Conservation (phyloP, 169 alveolate genomes). For the Cryptosporidium parvum region DNA sequence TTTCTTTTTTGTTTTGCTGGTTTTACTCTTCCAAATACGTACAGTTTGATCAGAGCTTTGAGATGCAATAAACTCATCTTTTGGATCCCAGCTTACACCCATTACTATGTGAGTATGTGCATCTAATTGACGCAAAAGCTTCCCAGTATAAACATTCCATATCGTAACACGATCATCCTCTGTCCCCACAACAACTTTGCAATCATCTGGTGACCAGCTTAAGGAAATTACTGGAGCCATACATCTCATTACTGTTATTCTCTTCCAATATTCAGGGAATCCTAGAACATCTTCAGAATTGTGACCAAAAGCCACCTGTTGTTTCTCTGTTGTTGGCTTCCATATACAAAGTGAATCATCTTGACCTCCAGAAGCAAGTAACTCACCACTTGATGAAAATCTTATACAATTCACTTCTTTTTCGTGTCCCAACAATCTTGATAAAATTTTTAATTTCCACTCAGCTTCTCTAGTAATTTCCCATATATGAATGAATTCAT, state of each 20-base stretch:
- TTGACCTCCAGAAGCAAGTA: conserved; percentile 91
- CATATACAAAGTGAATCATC: conserved; percentile 81
- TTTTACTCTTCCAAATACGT: conserved; percentile 61
- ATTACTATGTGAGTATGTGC: conserved; percentile 65
- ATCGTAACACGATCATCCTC: conserved; percentile 71
- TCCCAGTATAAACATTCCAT: conserved; percentile 67
- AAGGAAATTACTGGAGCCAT: conserved; percentile 73
- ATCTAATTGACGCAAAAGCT: conserved; percentile 64
- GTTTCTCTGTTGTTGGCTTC: conserved; percentile 65
- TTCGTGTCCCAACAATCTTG: conserved; percentile 89
- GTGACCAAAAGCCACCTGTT: conserved; percentile 58
- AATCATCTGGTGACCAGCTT: conserved; percentile 72
- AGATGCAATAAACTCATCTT: conserved; percentile 85
- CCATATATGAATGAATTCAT: conserved; percentile 91
- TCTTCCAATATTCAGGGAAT: conserved; percentile 74
- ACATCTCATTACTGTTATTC: conserved; percentile 63
- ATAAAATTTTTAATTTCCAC: conserved; percentile 84
- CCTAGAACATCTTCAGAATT: conserved; percentile 67
- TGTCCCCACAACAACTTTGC: conserved; percentile 61
- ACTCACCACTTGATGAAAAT: conserved; percentile 86
- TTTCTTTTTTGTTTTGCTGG: conserved; percentile 45
- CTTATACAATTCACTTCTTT: conserved; percentile 91
- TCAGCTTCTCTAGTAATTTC: conserved; percentile 83
- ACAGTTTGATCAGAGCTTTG: conserved; percentile 87
- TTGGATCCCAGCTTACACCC: conserved; percentile 76